A percentile compares a stretch with the other conserved stretches of the same genome.
These are phyloP conservation scores for Hansenula anomala DNA, from an alignment of 1,139 yeast species.

Conservation along the genomic window DNA sequence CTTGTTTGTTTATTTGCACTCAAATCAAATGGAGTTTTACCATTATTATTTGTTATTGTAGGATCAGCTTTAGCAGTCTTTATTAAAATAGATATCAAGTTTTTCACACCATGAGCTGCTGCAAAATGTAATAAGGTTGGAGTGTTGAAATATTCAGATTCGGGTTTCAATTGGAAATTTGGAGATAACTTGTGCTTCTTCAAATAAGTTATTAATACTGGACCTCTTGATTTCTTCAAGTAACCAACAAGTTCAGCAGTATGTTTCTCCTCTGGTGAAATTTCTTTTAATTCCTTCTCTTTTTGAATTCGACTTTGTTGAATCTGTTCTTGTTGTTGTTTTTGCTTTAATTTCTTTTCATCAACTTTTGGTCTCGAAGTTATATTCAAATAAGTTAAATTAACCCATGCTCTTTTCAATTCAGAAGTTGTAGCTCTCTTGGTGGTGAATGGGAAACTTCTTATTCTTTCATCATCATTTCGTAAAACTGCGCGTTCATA, in stretches of 20 bases:
- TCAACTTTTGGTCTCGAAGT: slow-evolving; percentile 48
- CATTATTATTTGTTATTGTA: slow-evolving; percentile 42
- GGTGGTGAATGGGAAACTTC: slow-evolving; percentile 82
- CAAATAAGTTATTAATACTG: slow-evolving; percentile 60
- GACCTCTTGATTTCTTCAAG: slow-evolving; percentile 74
- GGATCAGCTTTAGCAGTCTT: slow-evolving; percentile 72
- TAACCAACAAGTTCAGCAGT: slow-evolving; percentile 54
- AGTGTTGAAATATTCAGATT: slow-evolving; percentile 41
- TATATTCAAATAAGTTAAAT: slow-evolving; percentile 56
- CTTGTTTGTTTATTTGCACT: slow-evolving; percentile 39
- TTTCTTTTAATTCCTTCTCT: slow-evolving; percentile 20
- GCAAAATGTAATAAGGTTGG: slow-evolving; percentile 85
- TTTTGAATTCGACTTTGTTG: slow-evolving; percentile 14
- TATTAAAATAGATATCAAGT: slow-evolving; percentile 63
- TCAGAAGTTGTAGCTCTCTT: slow-evolving; percentile 82
- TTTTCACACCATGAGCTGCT: slow-evolving; percentile 59
- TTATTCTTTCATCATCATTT: slow-evolving; percentile 52
- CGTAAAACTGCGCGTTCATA: slow-evolving; percentile 51
- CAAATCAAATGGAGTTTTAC: slow-evolving; percentile 63
- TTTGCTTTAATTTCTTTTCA: slow-evolving; percentile 16
- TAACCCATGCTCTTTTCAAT: slow-evolving; percentile 79
- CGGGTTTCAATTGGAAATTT: slow-evolving; percentile 53
- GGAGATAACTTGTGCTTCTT: slow-evolving; percentile 50
- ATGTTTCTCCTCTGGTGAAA: slow-evolving; percentile 38
- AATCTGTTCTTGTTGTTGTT: slow-evolving; percentile 24